A percentile compares a stretch with the other conserved stretches of the same genome.
Conservation (phyloP, 371 early-diverging fungal species). For the Mucor sp. region DNA sequence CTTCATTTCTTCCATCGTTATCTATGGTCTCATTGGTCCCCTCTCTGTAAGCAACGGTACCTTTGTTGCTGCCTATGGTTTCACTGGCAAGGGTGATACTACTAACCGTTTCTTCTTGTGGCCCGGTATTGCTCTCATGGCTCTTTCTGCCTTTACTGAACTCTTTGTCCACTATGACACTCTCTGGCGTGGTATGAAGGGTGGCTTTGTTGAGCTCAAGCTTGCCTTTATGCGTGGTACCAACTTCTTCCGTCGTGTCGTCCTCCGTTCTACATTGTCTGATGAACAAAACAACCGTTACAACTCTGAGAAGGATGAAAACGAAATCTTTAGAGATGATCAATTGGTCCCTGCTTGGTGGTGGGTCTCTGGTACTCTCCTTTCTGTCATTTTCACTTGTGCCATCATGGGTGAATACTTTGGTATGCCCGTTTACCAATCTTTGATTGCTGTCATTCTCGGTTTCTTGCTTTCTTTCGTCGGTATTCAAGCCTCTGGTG, state of each 20-base stretch:
- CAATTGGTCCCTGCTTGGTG: slow-evolving; percentile 61
- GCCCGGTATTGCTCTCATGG: slow-evolving; percentile 81
- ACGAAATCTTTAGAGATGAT: slow-evolving; percentile 33
- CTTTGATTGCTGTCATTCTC: slow-evolving; percentile 63
- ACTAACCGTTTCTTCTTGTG: slow-evolving; percentile 64
- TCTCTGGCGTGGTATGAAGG: slow-evolving; percentile 58
- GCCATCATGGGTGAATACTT: slow-evolving; percentile 61
- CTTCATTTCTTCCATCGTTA: slow-evolving; percentile 56
- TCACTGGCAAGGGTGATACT: slow-evolving; percentile 34
- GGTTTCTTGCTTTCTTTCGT: slow-evolving; percentile 73
- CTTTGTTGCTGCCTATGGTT: slow-evolving; percentile 39
- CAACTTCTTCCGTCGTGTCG: slow-evolving; percentile 4
- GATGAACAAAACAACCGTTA: slow-evolving; percentile 1
- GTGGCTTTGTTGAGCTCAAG: slow-evolving; percentile 31
- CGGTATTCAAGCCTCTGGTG: slow-evolving; percentile 69
- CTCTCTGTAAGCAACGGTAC: slow-evolving; percentile 42
- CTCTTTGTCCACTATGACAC: slow-evolving; percentile 56
- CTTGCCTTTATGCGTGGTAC: background rate
- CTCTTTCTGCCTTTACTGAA: slow-evolving; percentile 65
- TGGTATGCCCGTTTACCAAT: slow-evolving; percentile 57
- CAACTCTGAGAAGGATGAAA: slow-evolving; percentile 14
- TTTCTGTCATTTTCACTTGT: slow-evolving; percentile 62
- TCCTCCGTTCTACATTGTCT: slow-evolving; percentile 9
- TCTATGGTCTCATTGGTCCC: slow-evolving; percentile 60
- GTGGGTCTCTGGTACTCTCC: slow-evolving; percentile 61